A percentile compares a stretch with the other conserved stretches of the same genome.
These are phyloP conservation scores for Pleurotus eryngii DNA, from an alignment of 768 basidiomycete genomes.

Conservation along the genomic window DNA sequence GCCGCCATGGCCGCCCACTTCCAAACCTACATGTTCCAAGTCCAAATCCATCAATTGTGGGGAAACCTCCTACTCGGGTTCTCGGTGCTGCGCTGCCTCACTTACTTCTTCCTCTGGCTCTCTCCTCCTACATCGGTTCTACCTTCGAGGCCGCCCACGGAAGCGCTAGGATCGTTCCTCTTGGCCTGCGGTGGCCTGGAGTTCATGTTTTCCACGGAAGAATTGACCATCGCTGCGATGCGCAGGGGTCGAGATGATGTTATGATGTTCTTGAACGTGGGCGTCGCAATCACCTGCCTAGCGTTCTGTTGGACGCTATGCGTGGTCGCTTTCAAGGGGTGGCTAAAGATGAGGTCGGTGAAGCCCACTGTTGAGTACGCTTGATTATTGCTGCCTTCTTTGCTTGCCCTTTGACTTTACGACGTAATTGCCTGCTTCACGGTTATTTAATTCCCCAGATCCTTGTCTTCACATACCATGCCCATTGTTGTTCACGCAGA, in stretches of 20 bases:
- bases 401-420: background rate
- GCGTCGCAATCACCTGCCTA: conserved; percentile 82
- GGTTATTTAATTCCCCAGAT: background rate
- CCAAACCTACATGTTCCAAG: conserved; percentile 91
- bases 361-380: conserved; percentile 22
- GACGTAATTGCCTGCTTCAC: background rate
- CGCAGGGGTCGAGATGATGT: conserved; percentile 83
- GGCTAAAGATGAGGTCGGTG: conserved; percentile 45
- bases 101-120: conserved; percentile 94
- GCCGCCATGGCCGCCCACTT: conserved; percentile 91
- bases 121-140: conserved; percentile 78
- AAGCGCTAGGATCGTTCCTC: conserved; percentile 85
- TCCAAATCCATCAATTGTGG: conserved; percentile 90
- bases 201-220: conserved; percentile 90
- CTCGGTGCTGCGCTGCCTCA: conserved; percentile 76
- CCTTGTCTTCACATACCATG: background rate
- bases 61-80: conserved; percentile 81
- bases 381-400: background rate
- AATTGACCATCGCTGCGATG: conserved; percentile 89
- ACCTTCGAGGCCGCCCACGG: conserved; percentile 91
- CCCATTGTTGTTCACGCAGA: background rate
- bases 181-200: conserved; percentile 83
- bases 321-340: conserved; percentile 80
- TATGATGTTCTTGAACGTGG: conserved; percentile 86
- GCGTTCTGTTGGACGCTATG: conserved; percentile 81